Percentiles rank a stretch among this genome's conserved stretches.
Conservation (phyloP, 2,329 filamentous ascomycete species). For the Aspergillus calidoustus region DNA sequence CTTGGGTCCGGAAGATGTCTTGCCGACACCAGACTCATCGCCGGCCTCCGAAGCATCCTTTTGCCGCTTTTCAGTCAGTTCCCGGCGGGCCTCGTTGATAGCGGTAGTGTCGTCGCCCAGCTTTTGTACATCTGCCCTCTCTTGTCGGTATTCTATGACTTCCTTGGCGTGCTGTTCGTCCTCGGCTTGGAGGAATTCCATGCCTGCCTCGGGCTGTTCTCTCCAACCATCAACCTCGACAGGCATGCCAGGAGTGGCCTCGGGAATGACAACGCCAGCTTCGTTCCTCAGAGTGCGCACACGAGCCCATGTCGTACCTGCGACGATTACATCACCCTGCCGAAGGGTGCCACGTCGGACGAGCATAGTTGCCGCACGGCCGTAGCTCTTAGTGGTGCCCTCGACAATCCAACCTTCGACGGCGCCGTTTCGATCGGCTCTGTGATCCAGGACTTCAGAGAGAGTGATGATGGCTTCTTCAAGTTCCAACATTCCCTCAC, state of each 20-base stretch:
- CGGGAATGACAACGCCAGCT: slow-evolving; percentile 70
- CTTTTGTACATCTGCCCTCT: slow-evolving; percentile 70
- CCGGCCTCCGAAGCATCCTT: slow-evolving; percentile 34
- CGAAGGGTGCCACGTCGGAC: slow-evolving; percentile 85
- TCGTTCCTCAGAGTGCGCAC: slow-evolving; percentile 87
- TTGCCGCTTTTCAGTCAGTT: slow-evolving; percentile 59
- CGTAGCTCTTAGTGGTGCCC: slow-evolving; percentile 81
- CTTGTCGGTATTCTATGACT: slow-evolving; percentile 76
- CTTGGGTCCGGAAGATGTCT: slow-evolving; percentile 55
- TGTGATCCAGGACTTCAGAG: slow-evolving; percentile 87
- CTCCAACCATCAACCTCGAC: slow-evolving; percentile 96
- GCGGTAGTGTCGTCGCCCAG: slow-evolving; percentile 72
- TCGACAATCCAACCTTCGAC: slow-evolving; percentile 95
- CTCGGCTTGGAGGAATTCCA: slow-evolving; percentile 81
- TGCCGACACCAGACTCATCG: slow-evolving; percentile 37
- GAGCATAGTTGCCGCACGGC: slow-evolving; percentile 85
- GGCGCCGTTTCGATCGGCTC: slow-evolving; percentile 74
- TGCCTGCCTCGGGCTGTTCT: slow-evolving; percentile 81
- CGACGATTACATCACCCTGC: slow-evolving; percentile 80
- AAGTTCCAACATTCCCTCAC: slow-evolving; percentile 84
- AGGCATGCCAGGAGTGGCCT: slow-evolving; percentile 84
- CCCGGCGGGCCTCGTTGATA: slow-evolving; percentile 71
- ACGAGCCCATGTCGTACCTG: slow-evolving; percentile 84
- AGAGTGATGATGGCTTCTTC: slow-evolving; percentile 88
- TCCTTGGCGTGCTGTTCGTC: slow-evolving; percentile 78